phyloP scores from a whole-genome alignment of 2,329 filamentous ascomycete genomes.

The Alternaria postmessia region DNA sequence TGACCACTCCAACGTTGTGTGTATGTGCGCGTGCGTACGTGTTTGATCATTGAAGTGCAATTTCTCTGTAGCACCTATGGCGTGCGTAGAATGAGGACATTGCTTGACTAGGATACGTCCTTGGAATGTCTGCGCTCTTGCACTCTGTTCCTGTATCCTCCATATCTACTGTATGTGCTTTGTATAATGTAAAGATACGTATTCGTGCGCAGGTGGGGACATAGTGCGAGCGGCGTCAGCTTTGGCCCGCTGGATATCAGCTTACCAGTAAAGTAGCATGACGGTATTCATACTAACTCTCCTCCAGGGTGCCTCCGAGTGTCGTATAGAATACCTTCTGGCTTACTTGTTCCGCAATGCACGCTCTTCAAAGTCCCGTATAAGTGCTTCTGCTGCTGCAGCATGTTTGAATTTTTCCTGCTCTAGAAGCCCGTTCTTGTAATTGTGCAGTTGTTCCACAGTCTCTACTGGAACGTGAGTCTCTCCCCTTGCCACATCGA shows the following conservation, averaged over 20 bases:
- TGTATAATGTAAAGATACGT: neutral
- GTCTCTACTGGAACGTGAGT: neutral
- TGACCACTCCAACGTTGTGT: neutral
- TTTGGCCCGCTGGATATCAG: neutral
- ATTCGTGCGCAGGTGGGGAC: neutral
- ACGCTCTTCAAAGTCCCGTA: neutral
- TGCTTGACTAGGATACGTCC: neutral
- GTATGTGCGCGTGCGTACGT: neutral
- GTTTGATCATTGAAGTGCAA: neutral
- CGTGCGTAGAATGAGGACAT: neutral
- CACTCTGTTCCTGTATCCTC: too few species aligned
- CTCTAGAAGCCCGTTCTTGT: neutral
- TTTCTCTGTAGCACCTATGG: neutral
- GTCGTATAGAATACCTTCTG: neutral
- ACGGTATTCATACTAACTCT: neutral
- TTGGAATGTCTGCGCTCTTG: neutral
- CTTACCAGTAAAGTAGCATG: neutral
- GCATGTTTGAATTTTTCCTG: neutral
- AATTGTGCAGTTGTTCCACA: neutral
- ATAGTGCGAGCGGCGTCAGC: neutral
- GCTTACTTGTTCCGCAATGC: neutral
- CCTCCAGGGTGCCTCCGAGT: neutral
- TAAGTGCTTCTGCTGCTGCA: neutral
- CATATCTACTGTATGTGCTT: neutral
- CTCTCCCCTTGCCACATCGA: neutral